phyloP scores from a whole-genome alignment of 345 rosid species.

The Orychophragmus violaceus region DNA sequence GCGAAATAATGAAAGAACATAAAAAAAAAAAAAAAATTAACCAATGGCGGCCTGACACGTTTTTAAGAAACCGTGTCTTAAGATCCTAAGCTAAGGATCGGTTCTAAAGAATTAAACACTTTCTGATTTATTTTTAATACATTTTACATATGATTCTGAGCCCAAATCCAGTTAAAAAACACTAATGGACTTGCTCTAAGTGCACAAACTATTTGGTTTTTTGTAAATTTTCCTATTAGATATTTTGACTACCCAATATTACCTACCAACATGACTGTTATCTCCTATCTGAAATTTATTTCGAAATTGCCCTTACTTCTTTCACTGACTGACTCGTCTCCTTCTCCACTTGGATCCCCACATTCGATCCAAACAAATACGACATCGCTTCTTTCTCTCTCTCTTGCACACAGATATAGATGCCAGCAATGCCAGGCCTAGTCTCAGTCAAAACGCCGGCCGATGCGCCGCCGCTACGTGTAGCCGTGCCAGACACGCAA shows the following conservation, averaged over 20 bases:
- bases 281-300: not conserved
- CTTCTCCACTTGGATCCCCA: constrained; percentile 21
- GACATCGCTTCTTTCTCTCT: not conserved
- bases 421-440: constrained; percentile 72
- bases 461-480: constrained; percentile 56
- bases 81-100: too few relatives aligned
- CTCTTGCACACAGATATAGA: not conserved
- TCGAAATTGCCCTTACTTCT: constrained; percentile 15
- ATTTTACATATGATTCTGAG: too few relatives aligned
- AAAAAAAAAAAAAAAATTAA: too few relatives aligned
- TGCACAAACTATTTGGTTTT: not conserved
- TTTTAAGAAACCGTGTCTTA: too few relatives aligned
- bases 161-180: too few relatives aligned
- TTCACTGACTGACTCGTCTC: constrained; percentile 32
- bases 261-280: constrained; percentile 13
- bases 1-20: too few relatives aligned
- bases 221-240: not conserved
- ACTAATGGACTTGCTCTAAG: too few relatives aligned
- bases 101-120: too few relatives aligned
- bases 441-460: constrained; percentile 81
- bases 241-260: not conserved
- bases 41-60: too few relatives aligned
- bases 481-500: constrained; percentile 58
- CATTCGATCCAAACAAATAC: constrained; percentile 8
- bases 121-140: too few relatives aligned